Evolutionary conservation across 116 monocot species (phyloP), one percentile per base, ranked within the genome.

Genomic region (Trichopus zeylanicus): DNA sequence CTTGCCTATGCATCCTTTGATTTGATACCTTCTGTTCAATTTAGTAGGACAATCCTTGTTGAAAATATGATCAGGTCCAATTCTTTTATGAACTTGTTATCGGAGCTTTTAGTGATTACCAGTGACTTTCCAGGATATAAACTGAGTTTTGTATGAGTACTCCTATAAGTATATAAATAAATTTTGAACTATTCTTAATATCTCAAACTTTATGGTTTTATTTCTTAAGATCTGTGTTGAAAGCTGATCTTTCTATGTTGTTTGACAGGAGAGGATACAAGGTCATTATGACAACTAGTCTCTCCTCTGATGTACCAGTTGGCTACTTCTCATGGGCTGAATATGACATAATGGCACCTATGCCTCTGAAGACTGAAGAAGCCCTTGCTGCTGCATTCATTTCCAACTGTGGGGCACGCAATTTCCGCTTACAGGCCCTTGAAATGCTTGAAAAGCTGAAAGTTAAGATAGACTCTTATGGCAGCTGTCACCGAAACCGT

Each of bases 281-380:
- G 27, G 64, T 94, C 34, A 32, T 86, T 38, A 94, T 94, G 94
- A 94, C 94, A 30, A 94, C 94, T 60, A 89, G 83, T 60, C 89
- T 94, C 46, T 86, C 77, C 26, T 94, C 94, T 37, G 89, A 89
- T 78, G 89, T 94, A 47, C 94, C 94, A 23, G 94, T 94, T 68
- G 94, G 94, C 26, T 94, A 94, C 63, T 89, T 94, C 38, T 94
- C 94, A 29, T 89, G 89, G 94, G 89, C 94, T 63, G 94, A 89
- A 61, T 94, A 86, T 78, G 94, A 94, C 35, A 89, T 86, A 25
- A 94, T 94, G 94, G 94, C 94, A 68, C 86, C 94, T 59, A 7
- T 86, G 47, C 70, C 29, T 26, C 82, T 81, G 39, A 94, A 94
- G 64, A 78, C 78, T 52, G 89, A 78, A 73, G 71, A 78, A 35